Base-by-base conservation (phyloP, 306 rosid species). In the Acacia crassicarpa region DNA sequence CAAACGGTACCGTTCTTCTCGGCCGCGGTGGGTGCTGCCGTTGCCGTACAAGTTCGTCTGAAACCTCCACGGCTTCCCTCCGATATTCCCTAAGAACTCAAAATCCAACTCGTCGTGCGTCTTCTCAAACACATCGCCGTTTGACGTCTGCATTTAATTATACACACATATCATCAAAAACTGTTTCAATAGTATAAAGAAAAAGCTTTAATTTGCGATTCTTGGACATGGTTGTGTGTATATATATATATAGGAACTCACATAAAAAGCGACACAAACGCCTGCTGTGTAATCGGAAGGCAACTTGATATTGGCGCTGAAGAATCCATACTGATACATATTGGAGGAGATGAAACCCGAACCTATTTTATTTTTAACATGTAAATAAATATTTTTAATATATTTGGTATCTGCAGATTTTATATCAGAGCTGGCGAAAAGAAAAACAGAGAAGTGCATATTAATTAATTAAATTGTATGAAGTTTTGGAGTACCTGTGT, bases 11-110 rank as follows among this genome's bases (percentile, higher is more conserved):
- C 99, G 88, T 85, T 95, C 99, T 70, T 95, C 99, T 70, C 98
- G 90, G 79, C 99, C 99, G 22, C 91, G 78, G 77, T 67, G 79
- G 32, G 99, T 95, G 85, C 99, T 95, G 86, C 99, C 99, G 85
- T 95, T 91, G 30, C 98, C 99, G 78, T 95, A 95, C 81, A 95
- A 87, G 79, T 95, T 95, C 74, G 99, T 95, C 87, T 95, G 99
- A 89, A 95, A 84, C 89, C 99, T 93, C 99, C 99, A 95, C 22
- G 94, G 94, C 84, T 90, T 95, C 74, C 99, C 99, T 85, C 94
- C 90, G n/a, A 95, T 88, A 62, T 95, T 95, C 17, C 99, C 99
- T 90, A 95, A 87, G 61, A 95, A 95, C 88, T 95, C 99, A 40
- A 95, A 95, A 90, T 95, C 99, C 32, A 95, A 91, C 82, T 95